Percentiles rank a stretch among this genome's conserved stretches.
phyloP scores from a whole-genome alignment of 768 basidiomycete species.

The Lactarius sp. region DNA sequence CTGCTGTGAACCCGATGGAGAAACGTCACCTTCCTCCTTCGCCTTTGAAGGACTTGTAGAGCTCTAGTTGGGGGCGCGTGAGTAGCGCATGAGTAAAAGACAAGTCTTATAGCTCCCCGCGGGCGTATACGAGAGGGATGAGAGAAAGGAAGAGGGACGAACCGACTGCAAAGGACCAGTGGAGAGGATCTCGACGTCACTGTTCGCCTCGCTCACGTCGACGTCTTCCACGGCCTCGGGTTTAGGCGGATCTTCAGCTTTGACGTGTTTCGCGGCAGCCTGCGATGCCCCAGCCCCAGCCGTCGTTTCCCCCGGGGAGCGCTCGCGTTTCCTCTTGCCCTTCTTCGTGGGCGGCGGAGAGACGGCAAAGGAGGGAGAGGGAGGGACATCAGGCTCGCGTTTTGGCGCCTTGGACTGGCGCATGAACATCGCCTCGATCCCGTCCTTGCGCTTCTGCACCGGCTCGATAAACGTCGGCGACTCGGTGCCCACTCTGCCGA shows the following conservation, averaged over 20 bases:
- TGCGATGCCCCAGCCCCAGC: too few species aligned
- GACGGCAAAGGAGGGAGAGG: background rate
- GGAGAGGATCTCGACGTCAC: constrained; percentile 19
- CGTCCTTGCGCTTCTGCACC: constrained; percentile 71
- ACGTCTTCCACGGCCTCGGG: background rate
- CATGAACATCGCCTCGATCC: constrained; percentile 78
- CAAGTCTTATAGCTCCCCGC: background rate
- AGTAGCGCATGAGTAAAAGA: background rate
- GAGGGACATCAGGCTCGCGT: background rate
- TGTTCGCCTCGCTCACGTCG: background rate
- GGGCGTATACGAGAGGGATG: background rate
- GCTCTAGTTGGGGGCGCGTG: background rate
- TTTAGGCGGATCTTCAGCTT: background rate
- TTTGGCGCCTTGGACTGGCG: constrained; percentile 43
- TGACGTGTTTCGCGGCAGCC: background rate
- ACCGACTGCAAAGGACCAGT: constrained; percentile 4
- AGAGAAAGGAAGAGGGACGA: background rate
- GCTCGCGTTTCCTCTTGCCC: constrained; percentile 17
- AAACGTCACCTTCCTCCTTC: background rate
- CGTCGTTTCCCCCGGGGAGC: background rate
- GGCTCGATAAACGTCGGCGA: constrained; percentile 81
- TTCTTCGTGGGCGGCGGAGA: background rate
- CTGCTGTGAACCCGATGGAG: constrained; percentile 8
- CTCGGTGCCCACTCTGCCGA: constrained; percentile 86
- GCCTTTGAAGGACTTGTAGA: background rate